Evolutionary conservation across 2,329 filamentous ascomycete genomes (phyloP).

Genomic region (Aspergillus sp.): DNA sequence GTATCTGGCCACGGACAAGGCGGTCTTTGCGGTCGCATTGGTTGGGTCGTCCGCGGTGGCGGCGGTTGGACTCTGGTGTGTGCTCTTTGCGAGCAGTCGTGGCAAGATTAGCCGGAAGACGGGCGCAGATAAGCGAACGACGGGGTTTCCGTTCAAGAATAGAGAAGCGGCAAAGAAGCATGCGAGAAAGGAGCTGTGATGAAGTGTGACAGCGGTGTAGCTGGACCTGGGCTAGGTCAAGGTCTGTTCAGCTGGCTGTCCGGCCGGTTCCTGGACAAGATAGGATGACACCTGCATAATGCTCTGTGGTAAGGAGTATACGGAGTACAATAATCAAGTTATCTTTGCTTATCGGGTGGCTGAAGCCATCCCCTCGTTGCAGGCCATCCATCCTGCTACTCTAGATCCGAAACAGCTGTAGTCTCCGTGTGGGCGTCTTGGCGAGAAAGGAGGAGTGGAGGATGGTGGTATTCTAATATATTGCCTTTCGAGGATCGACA

Average conservation of each 20-base stretch:
- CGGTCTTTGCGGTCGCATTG: conserved; percentile 60
- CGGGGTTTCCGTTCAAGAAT: conserved; percentile 65
- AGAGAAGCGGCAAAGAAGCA: conserved; percentile 53
- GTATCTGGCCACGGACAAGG: conserved; percentile 56
- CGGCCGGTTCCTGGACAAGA: too few relatives aligned
- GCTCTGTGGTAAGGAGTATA: not conserved
- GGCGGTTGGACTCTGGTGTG: conserved; percentile 63
- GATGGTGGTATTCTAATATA: not conserved
- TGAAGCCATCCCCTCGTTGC: not conserved
- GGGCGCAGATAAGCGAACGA: conserved; percentile 64
- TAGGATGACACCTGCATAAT: too few relatives aligned
- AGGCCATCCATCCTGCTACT: too few relatives aligned
- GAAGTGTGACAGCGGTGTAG: not conserved
- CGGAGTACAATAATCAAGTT: not conserved
- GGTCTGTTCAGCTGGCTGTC: not conserved
- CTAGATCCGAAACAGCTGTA: not conserved
- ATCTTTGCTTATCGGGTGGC: conserved; percentile 5
- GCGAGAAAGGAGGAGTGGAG: not conserved
- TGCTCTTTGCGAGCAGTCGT: conserved; percentile 56
- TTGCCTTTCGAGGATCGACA: not conserved
- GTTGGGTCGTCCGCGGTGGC: conserved; percentile 57
- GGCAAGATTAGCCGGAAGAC: conserved; percentile 61
- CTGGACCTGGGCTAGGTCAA: not conserved
- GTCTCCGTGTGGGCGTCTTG: not conserved
- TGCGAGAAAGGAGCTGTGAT: conserved; percentile 27